These are phyloP conservation scores for Dothideomycetidae sp. DNA, from an alignment of 2,329 filamentous ascomycete species.

Conservation along the genomic window DNA sequence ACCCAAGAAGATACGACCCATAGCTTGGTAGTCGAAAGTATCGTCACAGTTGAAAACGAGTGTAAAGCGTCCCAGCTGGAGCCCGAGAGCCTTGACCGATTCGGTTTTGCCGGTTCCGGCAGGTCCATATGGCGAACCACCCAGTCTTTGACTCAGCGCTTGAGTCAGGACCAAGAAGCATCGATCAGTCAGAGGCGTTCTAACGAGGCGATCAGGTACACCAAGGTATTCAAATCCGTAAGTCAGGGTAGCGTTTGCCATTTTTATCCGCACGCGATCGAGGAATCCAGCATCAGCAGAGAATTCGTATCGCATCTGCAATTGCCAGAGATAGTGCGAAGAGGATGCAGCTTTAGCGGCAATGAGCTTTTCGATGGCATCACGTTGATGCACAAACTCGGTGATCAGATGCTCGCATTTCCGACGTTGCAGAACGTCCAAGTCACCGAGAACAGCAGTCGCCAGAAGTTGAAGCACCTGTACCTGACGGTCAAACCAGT, in stretches of 20 bases:
- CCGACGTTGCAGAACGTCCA: slow-evolving; percentile 75
- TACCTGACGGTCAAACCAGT: slow-evolving; percentile 68
- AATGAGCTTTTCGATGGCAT: slow-evolving; percentile 77
- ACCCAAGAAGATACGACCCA: slow-evolving; percentile 98
- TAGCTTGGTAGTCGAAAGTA: slow-evolving; percentile 98
- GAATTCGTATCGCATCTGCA: slow-evolving; percentile 96
- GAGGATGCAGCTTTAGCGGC: slow-evolving; percentile 58
- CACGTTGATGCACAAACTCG: slow-evolving; percentile 94
- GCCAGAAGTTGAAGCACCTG: slow-evolving; percentile 75
- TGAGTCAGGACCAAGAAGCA: slow-evolving; percentile 98
- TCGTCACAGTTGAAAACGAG: slow-evolving; percentile 99
- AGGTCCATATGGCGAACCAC: slow-evolving; percentile 92
- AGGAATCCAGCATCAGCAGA: slow-evolving; percentile 64
- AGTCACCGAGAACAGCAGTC: slow-evolving; percentile 74
- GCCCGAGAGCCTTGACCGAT: slow-evolving; percentile 92
- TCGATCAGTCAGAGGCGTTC: slow-evolving; percentile 90
- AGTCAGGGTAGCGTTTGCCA: slow-evolving; percentile 89
- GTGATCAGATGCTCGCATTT: slow-evolving; percentile 99
- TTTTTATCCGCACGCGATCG: slow-evolving; percentile 75
- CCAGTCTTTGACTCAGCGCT: slow-evolving; percentile 83
- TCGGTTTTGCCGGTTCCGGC: slow-evolving; percentile 98
- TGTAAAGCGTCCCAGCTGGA: slow-evolving; percentile 93
- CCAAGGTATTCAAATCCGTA: slow-evolving; percentile 98
- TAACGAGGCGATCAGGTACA: slow-evolving; percentile 87
- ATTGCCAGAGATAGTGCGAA: slow-evolving; percentile 78